Evolutionary conservation across 2,329 filamentous ascomycete genomes (phyloP).

Genomic region (Phialocephala subalpina): DNA sequence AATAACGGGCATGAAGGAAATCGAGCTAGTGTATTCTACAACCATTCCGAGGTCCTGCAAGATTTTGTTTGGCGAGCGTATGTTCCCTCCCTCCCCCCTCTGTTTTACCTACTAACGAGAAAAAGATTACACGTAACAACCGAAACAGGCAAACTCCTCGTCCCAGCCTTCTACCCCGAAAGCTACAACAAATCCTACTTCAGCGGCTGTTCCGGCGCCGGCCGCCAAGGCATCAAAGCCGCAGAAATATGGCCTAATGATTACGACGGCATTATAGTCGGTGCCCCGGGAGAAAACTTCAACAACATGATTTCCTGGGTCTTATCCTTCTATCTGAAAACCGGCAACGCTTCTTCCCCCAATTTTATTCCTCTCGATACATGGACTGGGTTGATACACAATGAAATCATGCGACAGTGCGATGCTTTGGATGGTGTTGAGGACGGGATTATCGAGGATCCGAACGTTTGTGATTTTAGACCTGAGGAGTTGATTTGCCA

Average conservation of each 20-base stretch:
- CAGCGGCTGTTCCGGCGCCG: conserved; percentile 50
- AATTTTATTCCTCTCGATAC: conserved; percentile 42
- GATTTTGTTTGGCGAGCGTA: conserved; percentile 37
- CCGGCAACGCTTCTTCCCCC: conserved; percentile 34
- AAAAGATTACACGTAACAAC: conserved; percentile 20
- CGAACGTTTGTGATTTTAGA: conserved; percentile 44
- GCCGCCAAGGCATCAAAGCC: conserved; percentile 49
- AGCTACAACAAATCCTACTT: conserved; percentile 47
- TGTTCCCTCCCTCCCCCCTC: not conserved
- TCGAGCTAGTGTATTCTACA: conserved; percentile 28
- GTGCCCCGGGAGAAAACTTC: conserved; percentile 45
- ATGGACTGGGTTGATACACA: conserved; percentile 24
- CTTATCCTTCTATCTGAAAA: conserved; percentile 20
- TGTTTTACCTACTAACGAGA: not conserved
- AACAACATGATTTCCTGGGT: conserved; percentile 24
- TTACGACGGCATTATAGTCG: conserved; percentile 51
- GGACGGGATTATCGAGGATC: conserved; percentile 48
- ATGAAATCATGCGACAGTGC: conserved; percentile 45
- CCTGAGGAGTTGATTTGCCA: conserved; percentile 21
- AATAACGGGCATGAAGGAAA: conserved; percentile 41
- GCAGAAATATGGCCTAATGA: conserved; percentile 48
- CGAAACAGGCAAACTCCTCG: conserved; percentile 31
- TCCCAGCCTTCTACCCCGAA: conserved; percentile 43
- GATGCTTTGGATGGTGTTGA: conserved; percentile 47
- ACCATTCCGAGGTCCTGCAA: conserved; percentile 32